Conservation (phyloP, 2,329 filamentous ascomycete species). For the Fusarium guadeloupense region DNA sequence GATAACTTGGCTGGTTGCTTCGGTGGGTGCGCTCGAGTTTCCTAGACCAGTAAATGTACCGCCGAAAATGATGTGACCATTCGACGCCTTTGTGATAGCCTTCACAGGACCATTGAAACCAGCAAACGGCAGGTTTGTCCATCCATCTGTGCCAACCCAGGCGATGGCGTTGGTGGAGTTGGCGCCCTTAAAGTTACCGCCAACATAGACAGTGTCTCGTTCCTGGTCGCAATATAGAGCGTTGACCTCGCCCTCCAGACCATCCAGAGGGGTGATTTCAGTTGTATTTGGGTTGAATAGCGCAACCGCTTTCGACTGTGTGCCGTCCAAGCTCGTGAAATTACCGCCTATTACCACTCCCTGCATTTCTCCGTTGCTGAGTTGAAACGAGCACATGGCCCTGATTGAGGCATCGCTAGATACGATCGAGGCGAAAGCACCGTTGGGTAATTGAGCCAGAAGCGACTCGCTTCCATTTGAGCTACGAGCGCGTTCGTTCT, state of each 20-base stretch:
- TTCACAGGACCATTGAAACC: slow-evolving; percentile 94
- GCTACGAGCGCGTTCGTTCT: slow-evolving; percentile 72
- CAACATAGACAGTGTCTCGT: slow-evolving; percentile 85
- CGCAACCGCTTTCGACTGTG: slow-evolving; percentile 80
- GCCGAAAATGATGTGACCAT: slow-evolving; percentile 90
- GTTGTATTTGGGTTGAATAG: slow-evolving; percentile 79
- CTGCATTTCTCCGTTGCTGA: slow-evolving; percentile 71
- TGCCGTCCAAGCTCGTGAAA: slow-evolving; percentile 87
- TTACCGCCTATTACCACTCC: slow-evolving; percentile 90
- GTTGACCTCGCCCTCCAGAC: slow-evolving; percentile 83
- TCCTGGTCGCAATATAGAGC: slow-evolving; percentile 83
- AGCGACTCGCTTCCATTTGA: slow-evolving; percentile 85
- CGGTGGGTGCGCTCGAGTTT: slow-evolving; percentile 75
- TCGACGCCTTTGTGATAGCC: slow-evolving; percentile 81
- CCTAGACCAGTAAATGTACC: slow-evolving; percentile 89
- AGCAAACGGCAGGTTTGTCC: slow-evolving; percentile 85
- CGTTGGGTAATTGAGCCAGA: slow-evolving; percentile 84
- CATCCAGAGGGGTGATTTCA: slow-evolving; percentile 76
- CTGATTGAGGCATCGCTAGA: slow-evolving; percentile 85
- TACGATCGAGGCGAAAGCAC: slow-evolving; percentile 77
- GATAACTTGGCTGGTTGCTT: slow-evolving; percentile 79
- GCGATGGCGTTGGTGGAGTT: slow-evolving; percentile 91
- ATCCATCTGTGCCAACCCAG: slow-evolving; percentile 75
- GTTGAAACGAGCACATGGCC: slow-evolving; percentile 84
- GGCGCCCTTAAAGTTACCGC: slow-evolving; percentile 80